Evolutionary conservation across 441 rosid genomes (phyloP).

Genomic region (Daphne laureola): DNA sequence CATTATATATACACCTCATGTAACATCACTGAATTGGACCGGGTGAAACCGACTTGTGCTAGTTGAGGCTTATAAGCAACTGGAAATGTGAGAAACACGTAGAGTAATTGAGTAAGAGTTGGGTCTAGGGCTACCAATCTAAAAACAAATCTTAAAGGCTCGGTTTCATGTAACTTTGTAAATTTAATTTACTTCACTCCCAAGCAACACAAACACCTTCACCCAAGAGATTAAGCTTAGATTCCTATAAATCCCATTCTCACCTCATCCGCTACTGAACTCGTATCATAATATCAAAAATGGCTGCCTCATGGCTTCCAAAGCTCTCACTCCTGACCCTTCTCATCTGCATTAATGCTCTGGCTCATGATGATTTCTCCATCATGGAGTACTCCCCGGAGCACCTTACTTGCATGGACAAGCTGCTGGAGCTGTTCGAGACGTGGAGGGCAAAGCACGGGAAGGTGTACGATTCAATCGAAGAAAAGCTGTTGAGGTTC

Average conservation of each 20-base stretch:
- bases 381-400: slow-evolving; percentile 61
- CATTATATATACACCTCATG: too few species aligned
- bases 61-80: too few species aligned
- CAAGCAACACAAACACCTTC: slow-evolving; percentile 40
- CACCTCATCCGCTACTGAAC: slow-evolving; percentile 8
- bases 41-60: too few species aligned
- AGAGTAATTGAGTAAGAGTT: too few species aligned
- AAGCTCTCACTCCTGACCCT: slow-evolving; percentile 20
- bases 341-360: slow-evolving; percentile 21
- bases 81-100: too few species aligned
- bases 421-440: slow-evolving; percentile 71
- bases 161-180: slow-evolving; percentile 16
- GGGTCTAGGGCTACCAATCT: too few species aligned
- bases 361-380: slow-evolving; percentile 48
- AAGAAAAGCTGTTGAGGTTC: slow-evolving; percentile 67
- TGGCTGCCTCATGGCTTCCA: slow-evolving; percentile 32
- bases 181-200: slow-evolving; percentile 29
- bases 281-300: slow-evolving; percentile 8
- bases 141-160: slow-evolving; percentile 51
- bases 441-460: slow-evolving; percentile 62
- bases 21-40: too few species aligned
- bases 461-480: slow-evolving; percentile 56
- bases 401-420: slow-evolving; percentile 62
- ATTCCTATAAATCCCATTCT: slow-evolving; percentile 17
- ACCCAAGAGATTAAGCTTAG: slow-evolving; percentile 4